Conservation (phyloP, 495 filamentous ascomycete species). For the Penicillium antarcticum region DNA sequence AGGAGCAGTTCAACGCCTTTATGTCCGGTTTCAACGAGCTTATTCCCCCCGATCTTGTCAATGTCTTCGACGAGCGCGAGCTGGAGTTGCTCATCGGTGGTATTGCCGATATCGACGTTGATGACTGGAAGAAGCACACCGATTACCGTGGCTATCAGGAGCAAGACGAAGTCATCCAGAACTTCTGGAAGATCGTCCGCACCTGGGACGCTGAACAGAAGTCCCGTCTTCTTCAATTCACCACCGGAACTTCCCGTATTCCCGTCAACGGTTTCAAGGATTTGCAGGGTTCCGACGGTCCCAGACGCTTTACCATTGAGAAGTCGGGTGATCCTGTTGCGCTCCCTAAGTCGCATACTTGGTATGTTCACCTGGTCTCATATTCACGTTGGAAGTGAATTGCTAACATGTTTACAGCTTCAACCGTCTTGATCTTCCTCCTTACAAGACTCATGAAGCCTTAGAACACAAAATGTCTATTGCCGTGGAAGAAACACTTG, state of each 20-base stretch:
- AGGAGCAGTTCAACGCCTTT: constrained; percentile 98
- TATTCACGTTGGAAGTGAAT: background rate
- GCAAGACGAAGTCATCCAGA: constrained; percentile 90
- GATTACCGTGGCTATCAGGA: constrained; percentile 99
- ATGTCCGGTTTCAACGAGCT: constrained; percentile 96
- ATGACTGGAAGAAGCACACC: constrained; percentile 99
- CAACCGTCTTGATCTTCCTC: constrained; percentile 93
- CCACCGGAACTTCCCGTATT: constrained; percentile 95
- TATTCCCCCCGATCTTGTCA: constrained; percentile 93
- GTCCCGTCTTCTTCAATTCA: constrained; percentile 92
- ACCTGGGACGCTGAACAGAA: constrained; percentile 99
- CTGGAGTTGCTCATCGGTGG: constrained; percentile 95
- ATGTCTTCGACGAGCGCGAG: constrained; percentile 98
- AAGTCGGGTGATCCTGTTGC: constrained; percentile 88
- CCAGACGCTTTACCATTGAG: constrained; percentile 94
- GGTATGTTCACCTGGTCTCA: constrained; percentile 55
- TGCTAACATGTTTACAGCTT: constrained; percentile 59
- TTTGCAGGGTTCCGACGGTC: constrained; percentile 94
- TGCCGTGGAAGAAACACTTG: constrained; percentile 97
- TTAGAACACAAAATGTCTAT: constrained; percentile 88
- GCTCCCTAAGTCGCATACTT: constrained; percentile 95
- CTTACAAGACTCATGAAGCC: constrained; percentile 84
- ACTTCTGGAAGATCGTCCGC: constrained; percentile 98
- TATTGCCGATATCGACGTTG: constrained; percentile 99
- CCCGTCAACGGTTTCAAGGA: constrained; percentile 99